Evolutionary conservation across 2,329 filamentous ascomycete genomes (phyloP).

Genomic region (Colletotrichum lentis): DNA sequence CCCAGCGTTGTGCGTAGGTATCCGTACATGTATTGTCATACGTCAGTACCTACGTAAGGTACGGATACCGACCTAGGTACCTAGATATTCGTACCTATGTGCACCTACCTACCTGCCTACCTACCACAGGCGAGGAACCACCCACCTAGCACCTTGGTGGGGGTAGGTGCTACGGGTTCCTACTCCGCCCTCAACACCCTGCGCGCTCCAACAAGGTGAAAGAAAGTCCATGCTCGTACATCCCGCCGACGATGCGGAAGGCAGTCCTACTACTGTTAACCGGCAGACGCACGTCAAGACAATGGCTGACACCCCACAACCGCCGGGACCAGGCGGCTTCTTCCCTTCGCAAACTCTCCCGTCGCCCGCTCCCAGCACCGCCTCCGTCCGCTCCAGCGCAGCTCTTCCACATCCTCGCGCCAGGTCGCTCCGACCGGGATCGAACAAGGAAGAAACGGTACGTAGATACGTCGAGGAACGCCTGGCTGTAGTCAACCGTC

Average conservation of each 20-base stretch:
- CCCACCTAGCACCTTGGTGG: neutral
- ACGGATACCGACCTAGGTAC: neutral
- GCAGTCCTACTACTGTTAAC: slow-evolving; percentile 24
- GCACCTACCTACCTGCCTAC: neutral
- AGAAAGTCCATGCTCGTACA: neutral
- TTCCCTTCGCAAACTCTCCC: slow-evolving; percentile 56
- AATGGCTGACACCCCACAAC: slow-evolving; percentile 42
- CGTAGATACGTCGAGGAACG: slow-evolving; percentile 65
- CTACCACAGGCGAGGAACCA: neutral
- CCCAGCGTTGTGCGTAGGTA: too few species aligned
- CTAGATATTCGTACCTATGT: too few species aligned
- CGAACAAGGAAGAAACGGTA: slow-evolving; percentile 67
- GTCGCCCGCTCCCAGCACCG: slow-evolving; percentile 63
- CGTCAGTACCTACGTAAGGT: too few species aligned
- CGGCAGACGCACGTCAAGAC: slow-evolving; percentile 16
- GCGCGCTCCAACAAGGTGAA: neutral
- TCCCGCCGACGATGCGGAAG: slow-evolving; percentile 25
- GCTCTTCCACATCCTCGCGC: slow-evolving; percentile 64
- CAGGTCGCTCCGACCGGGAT: slow-evolving; percentile 62
- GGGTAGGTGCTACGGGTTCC: neutral
- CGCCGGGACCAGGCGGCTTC: slow-evolving; percentile 58
- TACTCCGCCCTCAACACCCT: neutral
- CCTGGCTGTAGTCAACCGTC: slow-evolving; percentile 62
- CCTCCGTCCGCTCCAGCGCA: slow-evolving; percentile 51
- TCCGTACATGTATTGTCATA: too few species aligned